phyloP scores from a whole-genome alignment of 164 flowering plant genomes.

The Nelumbo lutea region DNA sequence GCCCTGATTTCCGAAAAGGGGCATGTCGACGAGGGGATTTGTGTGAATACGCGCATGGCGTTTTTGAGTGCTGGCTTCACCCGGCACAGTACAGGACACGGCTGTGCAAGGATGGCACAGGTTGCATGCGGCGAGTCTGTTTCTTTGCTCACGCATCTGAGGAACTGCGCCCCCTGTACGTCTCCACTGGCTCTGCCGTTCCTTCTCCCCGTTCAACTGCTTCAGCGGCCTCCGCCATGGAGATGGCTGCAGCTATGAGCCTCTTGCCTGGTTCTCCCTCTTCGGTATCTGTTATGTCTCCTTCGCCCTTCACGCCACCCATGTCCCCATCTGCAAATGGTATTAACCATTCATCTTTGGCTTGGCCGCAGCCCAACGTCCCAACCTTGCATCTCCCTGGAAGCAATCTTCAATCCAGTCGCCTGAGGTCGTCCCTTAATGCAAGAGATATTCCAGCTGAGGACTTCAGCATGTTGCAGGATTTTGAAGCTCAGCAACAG shows the following conservation, averaged over 20 bases:
- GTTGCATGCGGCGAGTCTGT: slow-evolving; percentile 48
- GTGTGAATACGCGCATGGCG: slow-evolving; percentile 73
- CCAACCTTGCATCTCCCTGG: slow-evolving; percentile 72
- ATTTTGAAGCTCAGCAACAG: slow-evolving; percentile 58
- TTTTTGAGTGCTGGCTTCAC: slow-evolving; percentile 71
- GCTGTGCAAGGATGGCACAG: slow-evolving; percentile 55
- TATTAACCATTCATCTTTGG: slow-evolving; percentile 19
- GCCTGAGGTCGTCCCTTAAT: slow-evolving; percentile 74
- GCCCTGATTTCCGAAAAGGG: slow-evolving; percentile 63
- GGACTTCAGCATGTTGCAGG: slow-evolving; percentile 46
- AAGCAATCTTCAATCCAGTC: slow-evolving; percentile 83
- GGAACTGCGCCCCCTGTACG: slow-evolving; percentile 56
- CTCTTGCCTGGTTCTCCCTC: slow-evolving; percentile 41
- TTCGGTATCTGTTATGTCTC: slow-evolving; percentile 19
- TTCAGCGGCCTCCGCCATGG: slow-evolving; percentile 28
- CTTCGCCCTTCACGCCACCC: slow-evolving; percentile 31
- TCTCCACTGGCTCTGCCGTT: slow-evolving; percentile 50
- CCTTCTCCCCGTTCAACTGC: slow-evolving; percentile 44
- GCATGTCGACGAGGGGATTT: slow-evolving; percentile 53
- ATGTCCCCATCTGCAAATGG: slow-evolving; percentile 35
- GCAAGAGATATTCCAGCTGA: slow-evolving; percentile 74
- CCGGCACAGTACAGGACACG: slow-evolving; percentile 65
- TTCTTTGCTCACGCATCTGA: slow-evolving; percentile 60
- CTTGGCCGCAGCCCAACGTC: slow-evolving; percentile 41
- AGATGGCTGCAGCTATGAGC: slow-evolving; percentile 38